phyloP scores from a whole-genome alignment of 768 basidiomycete species.

The Trametes coccinea region DNA sequence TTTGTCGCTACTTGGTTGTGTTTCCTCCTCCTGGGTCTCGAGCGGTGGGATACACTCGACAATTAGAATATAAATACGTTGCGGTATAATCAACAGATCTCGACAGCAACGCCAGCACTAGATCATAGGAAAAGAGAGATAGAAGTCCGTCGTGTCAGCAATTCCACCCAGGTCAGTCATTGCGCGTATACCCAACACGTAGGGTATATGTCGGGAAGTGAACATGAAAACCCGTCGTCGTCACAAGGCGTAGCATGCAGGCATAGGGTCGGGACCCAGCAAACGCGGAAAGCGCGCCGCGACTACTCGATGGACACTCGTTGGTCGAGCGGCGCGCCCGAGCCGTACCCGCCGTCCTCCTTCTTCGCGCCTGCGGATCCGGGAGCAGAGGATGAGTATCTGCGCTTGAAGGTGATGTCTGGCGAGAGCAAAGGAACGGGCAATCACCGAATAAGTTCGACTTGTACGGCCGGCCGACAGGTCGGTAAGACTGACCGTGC shows the following conservation, averaged over 20 bases:
- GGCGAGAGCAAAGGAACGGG: conserved; percentile 22
- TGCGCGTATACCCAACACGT: conserved; percentile 3
- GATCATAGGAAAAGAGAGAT: neutral
- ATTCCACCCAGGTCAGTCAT: conserved; percentile 10
- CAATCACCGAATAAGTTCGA: conserved; percentile 40
- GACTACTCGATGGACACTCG: conserved; percentile 78
- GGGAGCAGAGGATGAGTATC: conserved; percentile 37
- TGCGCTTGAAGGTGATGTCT: conserved; percentile 53
- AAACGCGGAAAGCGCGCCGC: neutral
- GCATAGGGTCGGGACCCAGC: neutral
- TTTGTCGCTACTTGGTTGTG: neutral
- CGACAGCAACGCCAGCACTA: conserved; percentile 4
- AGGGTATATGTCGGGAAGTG: conserved; percentile 5
- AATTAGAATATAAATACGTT: conserved; percentile 22
- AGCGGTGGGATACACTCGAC: conserved; percentile 5
- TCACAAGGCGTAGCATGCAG: conserved; percentile 1
- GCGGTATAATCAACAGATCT: conserved; percentile 7
- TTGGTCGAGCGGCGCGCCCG: conserved; percentile 55
- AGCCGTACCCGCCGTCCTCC: conserved; percentile 49
- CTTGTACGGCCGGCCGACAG: conserved; percentile 32
- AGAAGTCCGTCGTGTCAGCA: conserved; percentile 8
- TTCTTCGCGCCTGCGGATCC: conserved; percentile 39
- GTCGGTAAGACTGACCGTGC: conserved; percentile 59
- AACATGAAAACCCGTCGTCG: too few relatives aligned
- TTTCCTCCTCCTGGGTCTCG: neutral